These are phyloP conservation scores for Hibiscus tridactylites DNA, from an alignment of 345 rosid species.

Conservation along the genomic window DNA sequence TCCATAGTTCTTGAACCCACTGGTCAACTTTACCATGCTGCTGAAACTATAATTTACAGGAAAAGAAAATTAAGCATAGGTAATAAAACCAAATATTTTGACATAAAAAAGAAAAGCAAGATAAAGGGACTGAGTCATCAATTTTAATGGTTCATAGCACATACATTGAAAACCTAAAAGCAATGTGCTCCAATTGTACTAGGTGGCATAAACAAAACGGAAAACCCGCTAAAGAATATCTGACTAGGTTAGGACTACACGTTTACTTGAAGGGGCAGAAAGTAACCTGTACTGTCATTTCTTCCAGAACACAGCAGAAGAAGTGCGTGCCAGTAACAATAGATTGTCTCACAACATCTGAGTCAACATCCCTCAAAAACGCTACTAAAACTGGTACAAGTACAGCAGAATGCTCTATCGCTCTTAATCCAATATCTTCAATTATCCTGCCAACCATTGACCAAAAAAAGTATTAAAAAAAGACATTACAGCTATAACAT, in stretches of 20 bases:
- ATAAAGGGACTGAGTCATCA: background rate
- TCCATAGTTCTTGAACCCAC: constrained; percentile 82
- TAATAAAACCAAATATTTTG: background rate
- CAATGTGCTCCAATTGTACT: background rate
- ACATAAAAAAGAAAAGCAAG: background rate
- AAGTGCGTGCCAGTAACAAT: constrained; percentile 50
- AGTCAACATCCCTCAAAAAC: constrained; percentile 53
- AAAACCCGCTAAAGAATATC: background rate
- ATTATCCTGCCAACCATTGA: constrained; percentile 53
- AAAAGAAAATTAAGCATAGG: constrained; percentile 5
- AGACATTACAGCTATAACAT: background rate
- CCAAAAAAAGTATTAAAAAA: background rate
- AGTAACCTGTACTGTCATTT: constrained; percentile 73
- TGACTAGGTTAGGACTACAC: background rate
- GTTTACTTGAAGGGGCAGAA: background rate
- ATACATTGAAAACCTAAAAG: background rate
- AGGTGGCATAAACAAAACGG: background rate
- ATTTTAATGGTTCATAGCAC: background rate
- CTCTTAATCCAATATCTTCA: constrained; percentile 66
- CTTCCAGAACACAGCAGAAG: constrained; percentile 57
- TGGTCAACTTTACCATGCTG: constrained; percentile 59
- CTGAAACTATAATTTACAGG: constrained; percentile 38
- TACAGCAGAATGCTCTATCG: constrained; percentile 46
- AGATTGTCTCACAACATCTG: constrained; percentile 51
- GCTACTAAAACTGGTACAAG: constrained; percentile 54